A percentile compares a stretch with the other conserved stretches of the same genome.
Evolutionary conservation across 768 basidiomycete genomes (phyloP).

Genomic region (Sutorius australiensis): DNA sequence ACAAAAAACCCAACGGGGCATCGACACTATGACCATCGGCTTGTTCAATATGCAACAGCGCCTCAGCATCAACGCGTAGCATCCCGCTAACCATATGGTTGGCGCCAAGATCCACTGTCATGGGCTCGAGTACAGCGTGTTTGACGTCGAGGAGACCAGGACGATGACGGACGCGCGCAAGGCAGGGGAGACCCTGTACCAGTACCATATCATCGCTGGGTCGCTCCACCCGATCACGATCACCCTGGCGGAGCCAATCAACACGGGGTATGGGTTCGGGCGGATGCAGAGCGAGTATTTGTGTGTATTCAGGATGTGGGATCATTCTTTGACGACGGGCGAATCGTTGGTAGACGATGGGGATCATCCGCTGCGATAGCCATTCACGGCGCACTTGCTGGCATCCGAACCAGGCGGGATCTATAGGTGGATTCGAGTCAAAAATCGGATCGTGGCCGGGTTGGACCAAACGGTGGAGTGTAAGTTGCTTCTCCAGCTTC

Average conservation of each 20-base stretch:
- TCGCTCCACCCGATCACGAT: constrained; percentile 19
- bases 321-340: constrained; percentile 15
- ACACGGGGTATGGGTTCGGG: constrained; percentile 16
- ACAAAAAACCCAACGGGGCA: constrained; percentile 8
- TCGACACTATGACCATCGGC: constrained; percentile 12
- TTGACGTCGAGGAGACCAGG: constrained; percentile 15
- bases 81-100: constrained; percentile 19
- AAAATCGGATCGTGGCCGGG: constrained; percentile 21
- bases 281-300: constrained; percentile 13
- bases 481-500: constrained; percentile 11
- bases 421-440: constrained; percentile 16
- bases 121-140: constrained; percentile 17
- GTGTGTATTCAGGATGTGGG: constrained; percentile 22
- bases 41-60: constrained; percentile 21
- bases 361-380: constrained; percentile 17
- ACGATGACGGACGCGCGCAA: constrained; percentile 8
- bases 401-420: constrained; percentile 14
- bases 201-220: constrained; percentile 16
- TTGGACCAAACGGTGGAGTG: constrained; percentile 13
- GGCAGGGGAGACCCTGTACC: constrained; percentile 1
- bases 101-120: constrained; percentile 21
- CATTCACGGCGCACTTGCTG: constrained; percentile 21
- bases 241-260: constrained; percentile 19
- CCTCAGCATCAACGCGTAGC: constrained; percentile 17
- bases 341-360: constrained; percentile 1